Evolutionary conservation across 306 rosid species (phyloP), one percentile per base, ranked within the genome.

Genomic region (Hippophae rhamnoides): DNA sequence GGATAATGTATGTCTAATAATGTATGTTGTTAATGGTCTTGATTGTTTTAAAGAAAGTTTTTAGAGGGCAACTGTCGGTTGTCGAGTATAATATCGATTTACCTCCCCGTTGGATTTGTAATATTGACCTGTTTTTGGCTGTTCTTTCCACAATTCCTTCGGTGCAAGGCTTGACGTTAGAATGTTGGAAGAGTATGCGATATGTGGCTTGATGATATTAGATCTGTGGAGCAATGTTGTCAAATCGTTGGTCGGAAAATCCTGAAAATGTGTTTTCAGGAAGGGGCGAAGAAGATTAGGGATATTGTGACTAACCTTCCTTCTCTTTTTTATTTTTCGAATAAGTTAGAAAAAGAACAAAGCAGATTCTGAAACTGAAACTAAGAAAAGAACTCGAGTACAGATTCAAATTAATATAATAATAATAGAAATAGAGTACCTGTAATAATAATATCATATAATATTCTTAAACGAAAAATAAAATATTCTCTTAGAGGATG

Each of bases 111-210:
- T 2, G 89, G 72, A 38, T 85, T 86, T 13, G 76, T 82, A 27
- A 31, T 74, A 3, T 41, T 7, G 10, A 86, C 94, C 5, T 27
- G 65, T 47, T 54, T 65, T 58, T 80, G 81, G 86, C 44, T 82
- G 67, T 86, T 82, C 42, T 12, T 86, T 3, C 94, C 85, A 0
- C 86, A 69, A 65, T 62, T 82, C 27, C 48, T 72, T 10, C 76
- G 76, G 47, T 65, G 80, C 27, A 8, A 14, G 52, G 25, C 74
- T 18, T 18, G 79, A 75, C 3, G 76, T 9, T 6, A 75, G 26
- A 68, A 70, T 81, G 41, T 57, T 71, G 46, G 58, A 78, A 13
- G 94, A 82, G 59, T 83, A 69, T 49, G 76, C 77, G 1, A 67
- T 58, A 2, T 18, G 82, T 0, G 79, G 72, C 12, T 48, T 11